Base-by-base conservation (phyloP, 139 green algal genomes). In the Chlamydomonas sphaeroides region DNA sequence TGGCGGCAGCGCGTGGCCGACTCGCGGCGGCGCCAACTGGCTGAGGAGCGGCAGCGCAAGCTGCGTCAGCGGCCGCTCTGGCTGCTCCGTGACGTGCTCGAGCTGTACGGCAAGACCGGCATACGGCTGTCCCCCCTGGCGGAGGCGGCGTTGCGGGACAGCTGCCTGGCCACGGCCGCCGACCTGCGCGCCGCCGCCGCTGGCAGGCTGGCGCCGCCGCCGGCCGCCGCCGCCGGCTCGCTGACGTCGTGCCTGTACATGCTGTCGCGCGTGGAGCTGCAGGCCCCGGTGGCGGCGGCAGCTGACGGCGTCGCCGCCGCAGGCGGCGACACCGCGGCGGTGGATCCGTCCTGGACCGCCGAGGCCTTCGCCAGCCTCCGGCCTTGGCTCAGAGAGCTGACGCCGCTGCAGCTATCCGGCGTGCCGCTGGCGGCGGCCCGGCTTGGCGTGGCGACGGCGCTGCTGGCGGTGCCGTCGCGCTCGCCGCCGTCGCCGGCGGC, bases 381-480 rank as follows among this genome's bases (percentile, higher is more conserved):
- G 15, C 59, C 74, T 41, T 80, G 74, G 74, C 17, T 80, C 39
- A 6, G 15, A 25, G 32, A 39, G 20, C 57, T 80, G n/a, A 36
- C 59, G n/a, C 74, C 74, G 39, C 57, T 80, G 15, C 74, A 80
- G 74, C 41, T 82, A 42, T 82, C 61, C n/a, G 62, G 75, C 15
- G 7, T 82, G 42, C 42, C 65, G 42, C 2, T 35, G 7, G 41
- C 75, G 20, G 42, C 35, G 26, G 61, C 49, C 11, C 33, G 62
- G 32, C 75, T 82, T 1, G 75, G 75, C 0, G 75, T 41, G 1
- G 45, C 42, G 33, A 17, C 49, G 49, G 18, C 49, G 49, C 6
- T 3, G 10, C 49, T 20, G 49, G 7, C 49, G 49, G 2, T 18
- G 49, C 49, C 49, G 49, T 20, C 5, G 8, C 49, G 18, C 7